Conservation (phyloP, 23 red algal genomes). For the Gracilariopsis chorda region DNA sequence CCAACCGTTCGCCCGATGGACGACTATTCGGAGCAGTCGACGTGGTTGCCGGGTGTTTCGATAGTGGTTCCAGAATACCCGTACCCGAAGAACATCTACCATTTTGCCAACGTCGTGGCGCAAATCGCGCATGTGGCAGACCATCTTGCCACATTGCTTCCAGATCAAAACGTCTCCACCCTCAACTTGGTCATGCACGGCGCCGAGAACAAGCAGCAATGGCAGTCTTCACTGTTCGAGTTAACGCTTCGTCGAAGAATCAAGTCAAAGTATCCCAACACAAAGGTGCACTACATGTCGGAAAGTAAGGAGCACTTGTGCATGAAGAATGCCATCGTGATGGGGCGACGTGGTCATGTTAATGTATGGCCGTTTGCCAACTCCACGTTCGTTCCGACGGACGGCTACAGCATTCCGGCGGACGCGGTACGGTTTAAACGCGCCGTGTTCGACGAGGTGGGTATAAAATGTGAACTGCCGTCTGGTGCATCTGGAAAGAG, state of each 20-base stretch:
- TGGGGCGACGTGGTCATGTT: slow-evolving; percentile 15
- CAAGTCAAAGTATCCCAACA: neutral
- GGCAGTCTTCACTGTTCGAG: neutral
- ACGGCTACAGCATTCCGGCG: slow-evolving; percentile 22
- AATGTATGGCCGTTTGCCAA: slow-evolving; percentile 52
- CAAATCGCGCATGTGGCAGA: neutral
- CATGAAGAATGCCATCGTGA: slow-evolving; percentile 43
- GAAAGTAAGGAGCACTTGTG: neutral
- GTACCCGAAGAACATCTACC: slow-evolving; percentile 49
- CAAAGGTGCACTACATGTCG: neutral
- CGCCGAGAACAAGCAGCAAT: neutral
- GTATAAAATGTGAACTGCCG: neutral
- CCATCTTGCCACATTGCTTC: neutral
- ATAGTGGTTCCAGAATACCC: slow-evolving; percentile 53
- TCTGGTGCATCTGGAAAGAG: neutral
- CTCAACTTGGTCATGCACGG: neutral
- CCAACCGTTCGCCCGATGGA: neutral
- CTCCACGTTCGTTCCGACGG: slow-evolving; percentile 13
- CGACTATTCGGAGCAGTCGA: neutral
- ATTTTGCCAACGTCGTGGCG: slow-evolving; percentile 5
- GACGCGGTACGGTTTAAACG: slow-evolving; percentile 41
- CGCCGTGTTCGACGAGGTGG: slow-evolving; percentile 21
- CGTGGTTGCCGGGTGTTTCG: slow-evolving; percentile 6
- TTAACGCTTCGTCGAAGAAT: neutral
- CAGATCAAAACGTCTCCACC: neutral